phyloP scores from a whole-genome alignment of 768 basidiomycete genomes.

The Leccinum broughii region DNA sequence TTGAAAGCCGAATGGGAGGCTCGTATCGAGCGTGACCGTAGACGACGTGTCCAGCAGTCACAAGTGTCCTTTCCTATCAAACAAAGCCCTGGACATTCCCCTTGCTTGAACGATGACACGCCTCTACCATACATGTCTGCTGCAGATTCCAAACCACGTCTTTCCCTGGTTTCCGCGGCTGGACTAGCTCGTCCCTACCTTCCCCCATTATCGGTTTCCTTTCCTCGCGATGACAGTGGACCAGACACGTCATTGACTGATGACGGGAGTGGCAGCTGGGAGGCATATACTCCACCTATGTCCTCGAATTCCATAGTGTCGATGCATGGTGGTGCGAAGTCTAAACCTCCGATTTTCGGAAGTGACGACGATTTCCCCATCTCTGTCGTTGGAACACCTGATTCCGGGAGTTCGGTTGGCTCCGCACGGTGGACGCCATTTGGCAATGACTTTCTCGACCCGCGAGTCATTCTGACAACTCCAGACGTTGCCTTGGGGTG shows the following conservation, averaged over 20 bases:
- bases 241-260: conserved; percentile 53
- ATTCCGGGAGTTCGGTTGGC: conserved; percentile 15
- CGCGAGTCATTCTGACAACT: conserved; percentile 34
- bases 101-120: conserved; percentile 22
- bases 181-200: conserved; percentile 47
- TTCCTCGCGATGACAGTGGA: conserved; percentile 49
- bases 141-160: conserved; percentile 18
- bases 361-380: conserved; percentile 52
- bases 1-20: conserved; percentile 51
- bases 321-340: conserved; percentile 40
- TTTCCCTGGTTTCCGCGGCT: conserved; percentile 35
- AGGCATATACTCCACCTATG: conserved; percentile 62
- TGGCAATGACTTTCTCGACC: conserved; percentile 28
- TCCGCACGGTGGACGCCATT: conserved; percentile 34
- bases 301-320: conserved; percentile 52
- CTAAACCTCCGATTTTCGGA: conserved; percentile 44
- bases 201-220: conserved; percentile 43
- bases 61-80: conserved; percentile 26
- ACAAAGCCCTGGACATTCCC: conserved; percentile 30
- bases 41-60: conserved; percentile 25
- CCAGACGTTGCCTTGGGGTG: conserved; percentile 34
- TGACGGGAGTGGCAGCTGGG: conserved; percentile 54
- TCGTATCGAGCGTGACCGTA: conserved; percentile 34
- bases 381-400: conserved; percentile 27
- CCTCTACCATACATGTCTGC: conserved; percentile 19